Evolutionary conservation across 139 green algal genomes (phyloP).

Genomic region (Bryopsis sp.): DNA sequence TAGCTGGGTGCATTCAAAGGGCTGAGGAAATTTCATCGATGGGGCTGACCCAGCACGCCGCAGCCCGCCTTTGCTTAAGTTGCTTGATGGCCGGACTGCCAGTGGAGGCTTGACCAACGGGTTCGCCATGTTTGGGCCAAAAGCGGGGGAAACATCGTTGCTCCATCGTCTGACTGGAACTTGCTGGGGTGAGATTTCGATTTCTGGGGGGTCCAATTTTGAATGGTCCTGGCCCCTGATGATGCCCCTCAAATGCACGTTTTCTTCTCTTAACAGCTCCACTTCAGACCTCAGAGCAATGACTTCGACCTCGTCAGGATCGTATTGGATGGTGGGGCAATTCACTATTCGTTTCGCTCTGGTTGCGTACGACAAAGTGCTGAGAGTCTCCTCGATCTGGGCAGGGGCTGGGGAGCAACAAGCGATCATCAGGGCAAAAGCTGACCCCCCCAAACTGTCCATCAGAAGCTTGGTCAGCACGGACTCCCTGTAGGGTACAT

Average conservation of each 20-base stretch:
- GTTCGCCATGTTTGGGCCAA: no score
- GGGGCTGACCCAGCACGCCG: no score
- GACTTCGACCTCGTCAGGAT: slow-evolving; percentile 40
- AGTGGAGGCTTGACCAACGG: no score
- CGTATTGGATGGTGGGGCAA: slow-evolving; percentile 53
- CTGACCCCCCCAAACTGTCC: slow-evolving; percentile 57
- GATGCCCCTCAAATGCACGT: slow-evolving; percentile 27
- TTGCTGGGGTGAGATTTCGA: no score
- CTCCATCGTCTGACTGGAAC: no score
- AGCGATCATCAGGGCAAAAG: slow-evolving; percentile 80
- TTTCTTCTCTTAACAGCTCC: slow-evolving; percentile 56
- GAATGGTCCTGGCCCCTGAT: background rate
- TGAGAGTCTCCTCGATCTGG: slow-evolving; percentile 69
- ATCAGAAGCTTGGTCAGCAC: slow-evolving; percentile 88
- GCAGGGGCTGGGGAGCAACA: slow-evolving; percentile 60
- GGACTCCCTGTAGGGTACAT: slow-evolving; percentile 45
- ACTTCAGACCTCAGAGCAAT: slow-evolving; percentile 60
- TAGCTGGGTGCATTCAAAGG: no score
- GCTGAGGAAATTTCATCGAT: no score
- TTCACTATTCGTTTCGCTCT: slow-evolving; percentile 83
- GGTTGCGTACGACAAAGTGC: slow-evolving; percentile 77
- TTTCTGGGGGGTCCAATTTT: no score
- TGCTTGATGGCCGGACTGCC: no score
- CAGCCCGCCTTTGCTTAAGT: no score
- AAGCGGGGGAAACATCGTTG: no score